A percentile compares a stretch with the other conserved stretches of the same genome.
Conservation (phyloP, 768 basidiomycete genomes). For the Naganishia randhawae region DNA sequence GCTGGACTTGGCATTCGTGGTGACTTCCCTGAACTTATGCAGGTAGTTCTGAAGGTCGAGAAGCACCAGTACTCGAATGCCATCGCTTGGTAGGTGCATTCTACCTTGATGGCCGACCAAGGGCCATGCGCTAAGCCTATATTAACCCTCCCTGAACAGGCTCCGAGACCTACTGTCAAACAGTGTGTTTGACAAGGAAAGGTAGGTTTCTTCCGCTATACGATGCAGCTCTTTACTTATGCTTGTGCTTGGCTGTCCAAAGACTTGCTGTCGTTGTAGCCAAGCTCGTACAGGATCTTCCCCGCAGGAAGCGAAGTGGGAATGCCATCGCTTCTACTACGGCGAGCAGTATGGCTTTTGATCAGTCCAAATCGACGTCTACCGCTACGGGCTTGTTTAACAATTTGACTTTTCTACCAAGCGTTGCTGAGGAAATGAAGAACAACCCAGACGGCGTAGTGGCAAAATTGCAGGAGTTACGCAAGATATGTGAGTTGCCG, state of each 20-base stretch:
- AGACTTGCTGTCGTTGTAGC: conserved; percentile 80
- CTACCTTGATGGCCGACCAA: conserved; percentile 42
- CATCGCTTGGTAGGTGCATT: conserved; percentile 63
- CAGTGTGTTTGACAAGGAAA: conserved; percentile 41
- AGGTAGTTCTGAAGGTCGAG: conserved; percentile 80
- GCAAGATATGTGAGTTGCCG: conserved; percentile 50
- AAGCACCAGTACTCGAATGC: conserved; percentile 71
- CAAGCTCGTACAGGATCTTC: conserved; percentile 83
- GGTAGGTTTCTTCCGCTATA: conserved; percentile 32
- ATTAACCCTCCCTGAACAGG: conserved; percentile 6
- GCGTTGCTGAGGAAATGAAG: conserved; percentile 66
- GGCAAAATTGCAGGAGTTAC: conserved; percentile 68
- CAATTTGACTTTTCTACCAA: conserved; percentile 75
- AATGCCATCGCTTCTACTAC: conserved; percentile 71
- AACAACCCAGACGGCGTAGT: conserved; percentile 69
- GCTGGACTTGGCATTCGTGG: conserved; percentile 63
- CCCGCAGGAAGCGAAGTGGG: conserved; percentile 86
- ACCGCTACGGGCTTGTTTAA: conserved; percentile 66
- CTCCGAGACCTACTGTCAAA: conserved; percentile 41
- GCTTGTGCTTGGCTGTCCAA: conserved; percentile 4
- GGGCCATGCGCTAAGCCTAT: conserved; percentile 68
- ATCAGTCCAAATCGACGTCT: conserved; percentile 64
- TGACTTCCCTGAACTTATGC: conserved; percentile 67
- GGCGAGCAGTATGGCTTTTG: conserved; percentile 64
- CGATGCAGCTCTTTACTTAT: neutral